Evolutionary conservation across 345 rosid genomes (phyloP), one percentile per base, ranked within the genome.

Genomic region (Pistacia atlantica): DNA sequence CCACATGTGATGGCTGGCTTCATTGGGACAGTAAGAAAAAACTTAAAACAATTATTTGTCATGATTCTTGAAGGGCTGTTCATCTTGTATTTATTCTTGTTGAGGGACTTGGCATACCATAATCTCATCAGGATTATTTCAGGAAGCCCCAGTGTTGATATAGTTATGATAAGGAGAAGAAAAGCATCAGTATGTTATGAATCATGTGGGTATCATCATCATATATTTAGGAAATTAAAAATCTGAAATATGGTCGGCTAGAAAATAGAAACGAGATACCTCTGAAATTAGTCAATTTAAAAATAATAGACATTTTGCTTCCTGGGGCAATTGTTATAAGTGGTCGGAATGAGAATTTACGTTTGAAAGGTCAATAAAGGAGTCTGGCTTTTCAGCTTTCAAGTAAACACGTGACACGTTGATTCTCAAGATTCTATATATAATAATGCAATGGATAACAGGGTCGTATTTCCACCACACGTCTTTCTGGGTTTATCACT

Each of bases 381-480:
- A 22, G 9, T 72, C 22, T 46, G 67, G 45, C 75, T 59, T 72
- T 60, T 58, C 28, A 37, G 65, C 11, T n/a, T 55, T 31, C 2
- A 20, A 6, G 18, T 1, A 16, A 73, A 67, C 81, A 64, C 72
- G 67, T 78, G 78, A 69, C 80, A 52, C 48, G 63, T 31, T 69
- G 71, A 55, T 79, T 18, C 67, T 55, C 2, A 56, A 65, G 52
- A 79, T 62, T 55, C 74, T 20, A 66, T 48, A 22, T 17, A 25
- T 25, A 25, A 17, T 35, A 1, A 64, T 37, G 22, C 22, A 60
- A n/a, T 10, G 20, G 12, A 10, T 62, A 35, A 5, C 11, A 16
- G 67, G 42, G 28, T 59, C 28, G 42, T 71, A 71, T 77, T 49
- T 61, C 64, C n/a, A 33, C 83, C 74, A 75, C 75, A 7, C 11